These are phyloP conservation scores for Colletotrichum orbiculare DNA, from an alignment of 2,329 filamentous ascomycete species.

Conservation along the genomic window DNA sequence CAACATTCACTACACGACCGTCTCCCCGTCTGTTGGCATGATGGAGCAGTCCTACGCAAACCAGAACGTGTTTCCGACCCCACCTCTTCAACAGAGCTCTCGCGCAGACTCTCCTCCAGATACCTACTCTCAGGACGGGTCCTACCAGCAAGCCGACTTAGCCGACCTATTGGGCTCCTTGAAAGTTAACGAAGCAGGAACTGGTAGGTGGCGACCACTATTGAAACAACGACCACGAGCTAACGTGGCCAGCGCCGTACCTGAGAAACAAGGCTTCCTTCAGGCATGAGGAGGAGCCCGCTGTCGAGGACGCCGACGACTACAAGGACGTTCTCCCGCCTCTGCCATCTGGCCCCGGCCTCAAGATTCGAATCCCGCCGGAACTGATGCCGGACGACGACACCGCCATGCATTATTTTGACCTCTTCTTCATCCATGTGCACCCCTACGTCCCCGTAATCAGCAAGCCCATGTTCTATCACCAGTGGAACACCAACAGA, in stretches of 20 bases:
- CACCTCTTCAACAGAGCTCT: conserved; percentile 58
- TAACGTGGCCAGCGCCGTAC: conserved; percentile 77
- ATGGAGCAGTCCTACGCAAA: conserved; percentile 63
- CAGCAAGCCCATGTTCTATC: conserved; percentile 83
- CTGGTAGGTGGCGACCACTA: conserved; percentile 69
- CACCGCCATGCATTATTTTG: conserved; percentile 84
- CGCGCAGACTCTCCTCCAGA: conserved; percentile 57
- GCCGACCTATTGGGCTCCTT: conserved; percentile 86
- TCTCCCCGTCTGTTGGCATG: conserved; percentile 60
- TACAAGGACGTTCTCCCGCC: conserved; percentile 77
- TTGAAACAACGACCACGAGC: conserved; percentile 8
- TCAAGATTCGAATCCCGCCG: conserved; percentile 87
- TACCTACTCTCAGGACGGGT: conserved; percentile 66
- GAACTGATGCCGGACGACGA: conserved; percentile 93
- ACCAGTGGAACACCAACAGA: conserved; percentile 87
- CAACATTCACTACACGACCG: conserved; percentile 64
- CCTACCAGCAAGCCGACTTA: conserved; percentile 77
- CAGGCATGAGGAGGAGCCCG: conserved; percentile 68
- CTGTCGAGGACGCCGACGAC: conserved; percentile 78
- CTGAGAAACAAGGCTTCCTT: conserved; percentile 72
- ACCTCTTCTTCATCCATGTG: conserved; percentile 89
- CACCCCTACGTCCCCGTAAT: conserved; percentile 94
- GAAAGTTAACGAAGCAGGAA: conserved; percentile 87
- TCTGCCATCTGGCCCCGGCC: conserved; percentile 74
- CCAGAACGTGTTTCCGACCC: conserved; percentile 64